These are phyloP conservation scores for Talaromyces rugulosus DNA, from an alignment of 2,329 filamentous ascomycete species.

Conservation along the genomic window DNA sequence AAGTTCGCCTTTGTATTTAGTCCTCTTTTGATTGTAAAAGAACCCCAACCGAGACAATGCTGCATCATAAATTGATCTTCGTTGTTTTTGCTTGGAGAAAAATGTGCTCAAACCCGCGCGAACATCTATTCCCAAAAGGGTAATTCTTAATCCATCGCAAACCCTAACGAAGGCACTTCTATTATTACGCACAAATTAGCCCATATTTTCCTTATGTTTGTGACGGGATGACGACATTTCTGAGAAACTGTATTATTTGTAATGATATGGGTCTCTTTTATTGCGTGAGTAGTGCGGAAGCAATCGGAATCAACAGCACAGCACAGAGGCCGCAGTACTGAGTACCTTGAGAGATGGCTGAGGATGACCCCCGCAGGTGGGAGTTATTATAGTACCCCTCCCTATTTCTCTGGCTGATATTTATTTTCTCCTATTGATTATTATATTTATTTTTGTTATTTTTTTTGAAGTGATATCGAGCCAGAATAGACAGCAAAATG, in stretches of 20 bases:
- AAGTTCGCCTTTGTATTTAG: not conserved
- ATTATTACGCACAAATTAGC: not conserved
- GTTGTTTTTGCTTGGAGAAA: not conserved
- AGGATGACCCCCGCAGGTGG: not conserved
- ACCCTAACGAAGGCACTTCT: not conserved
- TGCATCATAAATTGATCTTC: not conserved
- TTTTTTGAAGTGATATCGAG: not conserved
- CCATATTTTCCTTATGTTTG: not conserved
- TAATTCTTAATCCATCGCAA: not conserved
- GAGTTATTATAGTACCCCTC: not conserved
- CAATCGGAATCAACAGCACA: not conserved
- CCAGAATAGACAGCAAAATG: conserved; percentile 17
- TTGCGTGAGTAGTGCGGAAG: not conserved
- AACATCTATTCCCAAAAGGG: not conserved
- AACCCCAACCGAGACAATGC: not conserved
- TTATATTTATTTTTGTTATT: too few relatives aligned
- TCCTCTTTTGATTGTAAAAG: not conserved
- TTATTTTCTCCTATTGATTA: not conserved
- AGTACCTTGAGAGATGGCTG: not conserved
- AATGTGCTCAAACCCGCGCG: conserved; percentile 10
- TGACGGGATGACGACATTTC: not conserved
- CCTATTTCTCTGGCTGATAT: not conserved
- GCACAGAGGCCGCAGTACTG: not conserved
- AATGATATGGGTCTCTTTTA: not conserved
- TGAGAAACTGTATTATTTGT: not conserved